Base-by-base conservation (phyloP, 768 basidiomycete species). In the Leccinum variicolor region DNA sequence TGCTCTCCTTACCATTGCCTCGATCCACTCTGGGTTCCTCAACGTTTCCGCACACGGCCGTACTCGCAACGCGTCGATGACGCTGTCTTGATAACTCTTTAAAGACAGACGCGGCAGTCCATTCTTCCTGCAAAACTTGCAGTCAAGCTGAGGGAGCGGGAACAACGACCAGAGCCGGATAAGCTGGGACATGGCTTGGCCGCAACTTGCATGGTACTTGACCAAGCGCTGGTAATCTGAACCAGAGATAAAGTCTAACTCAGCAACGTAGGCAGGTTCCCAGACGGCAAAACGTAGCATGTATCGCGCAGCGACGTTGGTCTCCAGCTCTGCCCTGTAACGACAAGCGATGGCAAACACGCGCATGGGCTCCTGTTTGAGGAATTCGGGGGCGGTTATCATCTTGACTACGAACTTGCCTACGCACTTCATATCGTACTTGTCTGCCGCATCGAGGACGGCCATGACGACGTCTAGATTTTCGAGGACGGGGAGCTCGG, bases 371-470 rank as follows among this genome's bases (percentile, higher is more conserved):
- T 76, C 75, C 50, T 62, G 64, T 52, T 74, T 67, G 13, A 74
- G 58, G 62, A 75, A 68, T 31, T 69, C 54, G 46, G 73, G 68
- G 52, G 66, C 62, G 9, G 64, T 64, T 53, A 72, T 73, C 64
- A 67, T 65, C 57, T 64, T 69, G 61, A 72, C 66, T 58, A 75
- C 39, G 53, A 67, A 67, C 46, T 69, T 70, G 56, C 77, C 70
- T 5, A 81, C 68, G 17, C 73, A 75, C 55, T 76, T 75, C 77
- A 83, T 80, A 50, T 81, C 79, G 65, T 79, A 82, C 66, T 81
- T 83, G 62, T 74, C 70, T 3, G 77, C 82, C 3, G 81, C 77
- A 48, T 77, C 76, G 45, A 75, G 69, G 58, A 78, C 76, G 17
- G 67, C 66, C 66, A 75, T 75, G 43, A 82, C 72, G 26, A 77